Evolutionary conservation across 768 basidiomycete genomes (phyloP), one percentile per base, ranked within the genome.

Genomic region (Rhodosporidiobolus sp.): DNA sequence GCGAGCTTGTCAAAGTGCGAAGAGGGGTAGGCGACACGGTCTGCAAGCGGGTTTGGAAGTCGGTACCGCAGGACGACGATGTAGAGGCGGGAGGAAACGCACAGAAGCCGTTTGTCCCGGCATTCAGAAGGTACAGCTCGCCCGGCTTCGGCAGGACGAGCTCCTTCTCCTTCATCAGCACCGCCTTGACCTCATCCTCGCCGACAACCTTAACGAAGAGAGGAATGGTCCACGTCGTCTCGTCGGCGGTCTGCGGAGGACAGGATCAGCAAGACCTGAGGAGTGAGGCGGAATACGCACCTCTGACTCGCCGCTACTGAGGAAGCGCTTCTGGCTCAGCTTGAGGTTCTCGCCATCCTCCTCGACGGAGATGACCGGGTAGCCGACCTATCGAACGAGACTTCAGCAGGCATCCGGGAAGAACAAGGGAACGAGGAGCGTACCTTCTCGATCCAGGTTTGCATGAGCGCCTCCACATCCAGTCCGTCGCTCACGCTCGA

Each of bases 311-410:
- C 56, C 65, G 0, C 88, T 89, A 79, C 91, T 89, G 59, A 97
- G 83, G 86, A 96, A 98, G 32, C 95, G 86, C 79, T 95, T 91
- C 82, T 98, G 95, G 43, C 88, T 87, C 64, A 98, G 84, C 63
- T 83, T 85, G 76, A 99, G 88, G 20, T 88, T 88, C 50, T 85
- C 86, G 2, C 83, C 80, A 19, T 83, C 85, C 81, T 96, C 93
- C 1, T 86, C 89, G 56, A 97, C 91, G 34, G 88, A 90, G 61
- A 98, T 80, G 28, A 98, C 88, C 0, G 95, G 95, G 84, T 89
- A 96, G 28, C 95, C 95, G 71, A 86, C 84, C 86, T 85, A 48
- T 2, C 19, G 12, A 14, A n/a, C 7, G 17, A 14, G 2, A 17
- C 16, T 9, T 55, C 1, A 60, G 48, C 26, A 28, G 24, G 34